phyloP scores from a whole-genome alignment of 768 basidiomycete genomes.

The Podaxis pistillaris region DNA sequence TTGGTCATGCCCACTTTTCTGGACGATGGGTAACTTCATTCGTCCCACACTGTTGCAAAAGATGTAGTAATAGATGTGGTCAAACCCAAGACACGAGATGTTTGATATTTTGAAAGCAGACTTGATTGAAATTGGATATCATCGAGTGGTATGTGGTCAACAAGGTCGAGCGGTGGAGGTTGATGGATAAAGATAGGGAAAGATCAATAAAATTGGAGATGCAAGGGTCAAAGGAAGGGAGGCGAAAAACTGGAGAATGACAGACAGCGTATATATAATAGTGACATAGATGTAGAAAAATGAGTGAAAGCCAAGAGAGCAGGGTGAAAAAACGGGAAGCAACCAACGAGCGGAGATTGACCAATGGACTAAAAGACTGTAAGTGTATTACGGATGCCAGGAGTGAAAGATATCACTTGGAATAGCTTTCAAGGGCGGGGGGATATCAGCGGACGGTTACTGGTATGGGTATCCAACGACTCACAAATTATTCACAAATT shows the following conservation, averaged over 20 bases:
- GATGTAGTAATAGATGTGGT: too few relatives aligned
- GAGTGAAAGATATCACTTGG: background rate
- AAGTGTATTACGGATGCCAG: background rate
- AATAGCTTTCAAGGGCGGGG: too few relatives aligned
- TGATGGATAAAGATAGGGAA: constrained; percentile 1
- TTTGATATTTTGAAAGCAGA: background rate
- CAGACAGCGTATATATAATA: constrained; percentile 1
- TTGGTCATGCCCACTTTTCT: too few relatives aligned
- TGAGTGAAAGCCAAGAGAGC: background rate
- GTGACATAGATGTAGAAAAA: background rate
- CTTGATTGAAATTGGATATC: background rate
- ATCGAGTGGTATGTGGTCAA: constrained; percentile 4
- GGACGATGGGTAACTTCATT: too few relatives aligned
- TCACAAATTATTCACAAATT: background rate
- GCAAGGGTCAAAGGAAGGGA: background rate
- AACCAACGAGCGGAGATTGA: background rate
- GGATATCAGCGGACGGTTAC: background rate
- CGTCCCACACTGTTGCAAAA: too few relatives aligned
- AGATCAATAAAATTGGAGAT: background rate
- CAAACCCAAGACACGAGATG: too few relatives aligned
- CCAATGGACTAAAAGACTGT: background rate
- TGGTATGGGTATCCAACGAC: background rate
- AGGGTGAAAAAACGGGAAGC: background rate
- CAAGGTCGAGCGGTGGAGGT: background rate
- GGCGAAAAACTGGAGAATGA: background rate